A percentile compares a stretch with the other conserved stretches of the same genome.
phyloP scores from a whole-genome alignment of 345 rosid species.

The Eucalyptus erythrocorys region DNA sequence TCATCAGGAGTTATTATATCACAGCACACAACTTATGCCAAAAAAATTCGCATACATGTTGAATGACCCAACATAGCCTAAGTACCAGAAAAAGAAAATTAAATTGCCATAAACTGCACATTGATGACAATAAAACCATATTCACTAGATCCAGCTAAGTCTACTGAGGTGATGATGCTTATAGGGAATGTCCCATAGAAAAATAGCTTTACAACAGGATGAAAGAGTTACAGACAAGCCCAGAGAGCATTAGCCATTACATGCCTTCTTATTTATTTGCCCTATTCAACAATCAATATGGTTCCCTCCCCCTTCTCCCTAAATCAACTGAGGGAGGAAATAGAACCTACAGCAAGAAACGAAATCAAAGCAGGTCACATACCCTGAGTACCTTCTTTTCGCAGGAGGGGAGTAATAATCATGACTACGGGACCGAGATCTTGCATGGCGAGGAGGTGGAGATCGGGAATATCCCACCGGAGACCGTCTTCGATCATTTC shows the following conservation, averaged over 20 bases:
- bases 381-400: constrained; percentile 59
- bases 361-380: neutral
- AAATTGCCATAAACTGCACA: neutral
- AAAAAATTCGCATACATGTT: neutral
- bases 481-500: constrained; percentile 46
- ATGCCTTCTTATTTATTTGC: neutral
- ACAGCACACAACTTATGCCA: neutral
- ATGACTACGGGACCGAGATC: constrained; percentile 56
- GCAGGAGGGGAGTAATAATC: constrained; percentile 58
- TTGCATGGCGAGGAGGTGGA: constrained; percentile 61
- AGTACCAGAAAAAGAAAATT: neutral
- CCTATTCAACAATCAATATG: neutral
- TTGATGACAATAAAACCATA: neutral
- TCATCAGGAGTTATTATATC: neutral
- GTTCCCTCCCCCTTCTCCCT: neutral
- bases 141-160: neutral
- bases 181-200: neutral
- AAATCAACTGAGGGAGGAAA: neutral
- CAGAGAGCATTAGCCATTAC: neutral
- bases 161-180: neutral
- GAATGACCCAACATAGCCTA: neutral
- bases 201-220: neutral
- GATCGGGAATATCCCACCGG: constrained; percentile 55
- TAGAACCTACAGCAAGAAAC: neutral
- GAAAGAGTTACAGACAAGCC: neutral